A percentile compares a stretch with the other conserved stretches of the same genome.
phyloP scores from a whole-genome alignment of 495 filamentous ascomycete genomes.

The Xylaria bambusicola region DNA sequence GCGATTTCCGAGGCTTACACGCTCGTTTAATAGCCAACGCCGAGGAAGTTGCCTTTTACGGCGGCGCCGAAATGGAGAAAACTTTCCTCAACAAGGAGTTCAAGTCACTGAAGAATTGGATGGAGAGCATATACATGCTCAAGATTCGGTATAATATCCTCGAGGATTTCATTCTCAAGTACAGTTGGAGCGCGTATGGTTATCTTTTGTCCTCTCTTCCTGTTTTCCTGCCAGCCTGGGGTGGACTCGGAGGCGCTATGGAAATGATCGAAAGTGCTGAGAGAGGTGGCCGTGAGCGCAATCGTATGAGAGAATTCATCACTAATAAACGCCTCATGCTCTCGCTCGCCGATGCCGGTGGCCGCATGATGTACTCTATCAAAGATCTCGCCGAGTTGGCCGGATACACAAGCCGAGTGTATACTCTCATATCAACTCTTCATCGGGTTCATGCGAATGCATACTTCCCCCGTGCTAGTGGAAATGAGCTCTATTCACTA shows the following conservation, averaged over 20 bases:
- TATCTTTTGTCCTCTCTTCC: slow-evolving; percentile 92
- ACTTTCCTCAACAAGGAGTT: slow-evolving; percentile 87
- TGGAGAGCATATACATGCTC: slow-evolving; percentile 94
- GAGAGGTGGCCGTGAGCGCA: slow-evolving; percentile 65
- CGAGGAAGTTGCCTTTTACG: slow-evolving; percentile 99
- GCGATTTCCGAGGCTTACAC: slow-evolving; percentile 89
- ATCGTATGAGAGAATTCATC: slow-evolving; percentile 98
- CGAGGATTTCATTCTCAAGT: slow-evolving; percentile 97
- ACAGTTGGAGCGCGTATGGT: slow-evolving; percentile 96
- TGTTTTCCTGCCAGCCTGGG: slow-evolving; percentile 94
- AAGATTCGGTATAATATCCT: slow-evolving; percentile 99
- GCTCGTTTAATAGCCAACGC: slow-evolving; percentile 92
- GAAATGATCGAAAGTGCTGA: slow-evolving; percentile 57
- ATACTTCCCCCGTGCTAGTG: slow-evolving; percentile 70
- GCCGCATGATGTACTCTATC: slow-evolving; percentile 98
- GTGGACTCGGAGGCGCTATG: slow-evolving; percentile 71
- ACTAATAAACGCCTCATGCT: slow-evolving; percentile 99
- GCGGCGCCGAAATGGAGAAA: slow-evolving; percentile 90
- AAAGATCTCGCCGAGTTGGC: slow-evolving; percentile 97
- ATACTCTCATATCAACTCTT: slow-evolving; percentile 89
- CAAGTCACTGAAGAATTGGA: slow-evolving; percentile 85
- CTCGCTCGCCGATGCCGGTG: slow-evolving; percentile 93
- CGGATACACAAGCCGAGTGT: slow-evolving; percentile 93
- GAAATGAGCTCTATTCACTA: slow-evolving; percentile 80
- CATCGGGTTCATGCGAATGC: slow-evolving; percentile 90